These are phyloP conservation scores for Microsporum canis DNA, from an alignment of 2,329 filamentous ascomycete species.

Conservation along the genomic window DNA sequence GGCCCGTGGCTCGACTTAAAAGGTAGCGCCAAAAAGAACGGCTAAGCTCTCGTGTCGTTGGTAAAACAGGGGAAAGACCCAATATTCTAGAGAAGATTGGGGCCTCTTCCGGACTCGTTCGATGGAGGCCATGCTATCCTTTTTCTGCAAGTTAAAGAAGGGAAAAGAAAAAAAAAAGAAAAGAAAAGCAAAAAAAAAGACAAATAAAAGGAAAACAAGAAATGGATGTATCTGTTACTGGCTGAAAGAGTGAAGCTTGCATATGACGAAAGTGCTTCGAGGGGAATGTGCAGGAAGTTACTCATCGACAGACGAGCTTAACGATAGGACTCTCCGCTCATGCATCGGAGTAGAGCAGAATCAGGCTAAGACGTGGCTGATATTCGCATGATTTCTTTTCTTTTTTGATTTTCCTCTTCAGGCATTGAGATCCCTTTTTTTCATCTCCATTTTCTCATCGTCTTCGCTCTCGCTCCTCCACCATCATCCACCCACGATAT, in stretches of 20 bases:
- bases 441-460: neutral
- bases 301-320: neutral
- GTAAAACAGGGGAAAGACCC: slow-evolving; percentile 2
- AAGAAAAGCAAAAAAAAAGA: neutral
- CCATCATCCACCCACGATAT: neutral
- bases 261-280: neutral
- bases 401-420: neutral
- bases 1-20: slow-evolving; percentile 3
- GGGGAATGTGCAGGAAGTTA: neutral
- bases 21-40: neutral
- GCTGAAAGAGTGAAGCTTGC: neutral
- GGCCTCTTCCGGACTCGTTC: neutral
- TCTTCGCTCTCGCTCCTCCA: neutral
- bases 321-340: neutral
- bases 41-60: slow-evolving; percentile 2
- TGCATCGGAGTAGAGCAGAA: slow-evolving; percentile 1
- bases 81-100: neutral
- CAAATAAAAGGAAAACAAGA: neutral
- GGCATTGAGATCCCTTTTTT: neutral
- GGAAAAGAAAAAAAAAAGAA: neutral
- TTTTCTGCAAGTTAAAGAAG: neutral
- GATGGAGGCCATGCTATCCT: neutral
- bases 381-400: neutral
- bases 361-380: slow-evolving; percentile 3
- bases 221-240: neutral